A percentile compares a stretch with the other conserved stretches of the same genome.
phyloP scores from a whole-genome alignment of 2,329 filamentous ascomycete genomes.

The Chaetomiaceae sp. region DNA sequence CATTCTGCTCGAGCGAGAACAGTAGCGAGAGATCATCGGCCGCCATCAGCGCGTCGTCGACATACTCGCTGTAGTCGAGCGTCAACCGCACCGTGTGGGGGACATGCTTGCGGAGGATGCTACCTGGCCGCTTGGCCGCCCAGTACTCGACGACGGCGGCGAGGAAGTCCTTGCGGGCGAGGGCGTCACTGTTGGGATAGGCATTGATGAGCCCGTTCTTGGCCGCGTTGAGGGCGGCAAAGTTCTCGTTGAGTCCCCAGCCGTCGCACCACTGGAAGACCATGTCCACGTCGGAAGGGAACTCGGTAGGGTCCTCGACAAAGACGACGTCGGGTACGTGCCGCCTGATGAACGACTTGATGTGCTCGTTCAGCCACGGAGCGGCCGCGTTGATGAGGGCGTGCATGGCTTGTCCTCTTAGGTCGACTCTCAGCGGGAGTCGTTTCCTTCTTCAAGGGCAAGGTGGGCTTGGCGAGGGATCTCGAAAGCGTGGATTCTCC shows the following conservation, averaged over 20 bases:
- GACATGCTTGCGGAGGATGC: conserved; percentile 30
- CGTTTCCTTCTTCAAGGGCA: conserved; percentile 14
- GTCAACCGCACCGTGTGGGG: conserved; percentile 34
- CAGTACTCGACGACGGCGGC: conserved; percentile 35
- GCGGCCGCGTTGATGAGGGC: conserved; percentile 26
- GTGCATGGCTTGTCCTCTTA: conserved; percentile 22
- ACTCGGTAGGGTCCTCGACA: conserved; percentile 27
- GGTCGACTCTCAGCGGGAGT: conserved; percentile 3
- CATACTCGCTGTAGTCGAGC: conserved; percentile 38
- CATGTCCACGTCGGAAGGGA: conserved; percentile 26
- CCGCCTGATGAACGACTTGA: conserved; percentile 29
- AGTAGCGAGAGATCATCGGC: conserved; percentile 35
- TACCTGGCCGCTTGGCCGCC: conserved; percentile 34
- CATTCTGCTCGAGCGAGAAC: conserved; percentile 35
- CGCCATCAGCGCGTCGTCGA: conserved; percentile 35
- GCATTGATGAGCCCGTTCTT: conserved; percentile 34
- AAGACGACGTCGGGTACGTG: conserved; percentile 31
- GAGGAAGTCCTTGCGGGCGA: conserved; percentile 37
- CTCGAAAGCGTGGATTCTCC: conserved; percentile 4
- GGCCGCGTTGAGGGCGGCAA: conserved; percentile 31
- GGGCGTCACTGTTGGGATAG: conserved; percentile 37
- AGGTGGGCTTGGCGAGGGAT: conserved; percentile 18
- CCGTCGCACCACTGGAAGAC: conserved; percentile 35
- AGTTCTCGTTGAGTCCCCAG: conserved; percentile 34
- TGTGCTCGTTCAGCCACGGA: conserved; percentile 33